These are phyloP conservation scores for Penicillium samsonianum DNA, from an alignment of 495 filamentous ascomycete genomes.

Conservation along the genomic window DNA sequence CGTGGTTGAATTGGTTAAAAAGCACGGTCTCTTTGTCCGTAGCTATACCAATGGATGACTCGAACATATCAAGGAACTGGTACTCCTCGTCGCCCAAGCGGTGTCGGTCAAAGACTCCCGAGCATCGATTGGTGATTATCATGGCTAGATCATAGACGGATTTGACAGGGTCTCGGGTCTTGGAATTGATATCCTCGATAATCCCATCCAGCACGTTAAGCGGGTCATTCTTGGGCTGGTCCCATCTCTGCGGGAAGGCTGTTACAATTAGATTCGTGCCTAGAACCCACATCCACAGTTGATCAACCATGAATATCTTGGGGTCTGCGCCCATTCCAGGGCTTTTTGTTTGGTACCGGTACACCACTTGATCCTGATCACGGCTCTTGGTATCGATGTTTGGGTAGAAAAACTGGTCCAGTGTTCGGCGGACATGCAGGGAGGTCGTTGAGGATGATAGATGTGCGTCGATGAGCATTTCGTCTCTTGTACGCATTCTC, in stretches of 20 bases:
- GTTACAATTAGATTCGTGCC: conserved; percentile 67
- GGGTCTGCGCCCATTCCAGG: conserved; percentile 47
- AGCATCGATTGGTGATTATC: conserved; percentile 65
- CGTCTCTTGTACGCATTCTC: conserved; percentile 50
- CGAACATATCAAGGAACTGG: conserved; percentile 75
- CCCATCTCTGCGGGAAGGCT: conserved; percentile 68
- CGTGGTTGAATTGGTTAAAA: conserved; percentile 63
- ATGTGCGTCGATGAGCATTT: conserved; percentile 66
- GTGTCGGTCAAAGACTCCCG: conserved; percentile 65
- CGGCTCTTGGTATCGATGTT: conserved; percentile 67
- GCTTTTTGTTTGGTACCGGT: conserved; percentile 56
- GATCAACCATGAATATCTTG: conserved; percentile 76
- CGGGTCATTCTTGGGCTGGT: conserved; percentile 67
- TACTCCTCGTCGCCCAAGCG: conserved; percentile 63
- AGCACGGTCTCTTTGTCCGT: conserved; percentile 65
- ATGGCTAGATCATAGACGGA: conserved; percentile 67
- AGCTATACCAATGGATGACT: conserved; percentile 62
- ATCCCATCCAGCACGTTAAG: conserved; percentile 66
- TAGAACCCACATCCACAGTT: conserved; percentile 72
- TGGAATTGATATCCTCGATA: conserved; percentile 68
- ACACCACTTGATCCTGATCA: conserved; percentile 71
- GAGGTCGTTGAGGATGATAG: conserved; percentile 54
- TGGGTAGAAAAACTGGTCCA: conserved; percentile 73
- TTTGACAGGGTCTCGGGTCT: conserved; percentile 62
- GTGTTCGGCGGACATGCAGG: conserved; percentile 65